Conservation (phyloP, 192 early-diverging fungal species). For the Jimgerdemannia lactiflua region DNA sequence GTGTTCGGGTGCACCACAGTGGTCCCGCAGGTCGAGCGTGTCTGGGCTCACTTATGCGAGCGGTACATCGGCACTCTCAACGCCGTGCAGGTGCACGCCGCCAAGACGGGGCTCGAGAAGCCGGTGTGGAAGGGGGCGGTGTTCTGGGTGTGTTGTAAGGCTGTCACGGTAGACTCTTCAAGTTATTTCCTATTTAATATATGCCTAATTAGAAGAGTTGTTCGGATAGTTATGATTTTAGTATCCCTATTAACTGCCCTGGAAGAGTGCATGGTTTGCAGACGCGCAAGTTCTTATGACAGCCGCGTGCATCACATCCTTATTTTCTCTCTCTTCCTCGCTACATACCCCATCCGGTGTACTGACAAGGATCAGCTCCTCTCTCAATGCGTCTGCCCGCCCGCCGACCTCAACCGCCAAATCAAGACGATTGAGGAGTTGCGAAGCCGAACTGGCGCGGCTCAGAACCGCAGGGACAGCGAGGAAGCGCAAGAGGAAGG, state of each 20-base stretch:
- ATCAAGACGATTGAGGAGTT: neutral
- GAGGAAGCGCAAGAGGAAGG: neutral
- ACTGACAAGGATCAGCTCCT: no score
- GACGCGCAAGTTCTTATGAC: no score
- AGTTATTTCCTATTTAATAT: no score
- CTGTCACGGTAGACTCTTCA: constrained; percentile 19
- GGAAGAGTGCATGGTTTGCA: no score
- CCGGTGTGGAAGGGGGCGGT: constrained; percentile 28
- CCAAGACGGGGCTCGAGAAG: constrained; percentile 11
- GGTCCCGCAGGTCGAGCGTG: no score
- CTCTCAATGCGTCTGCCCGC: neutral
- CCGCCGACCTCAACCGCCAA: neutral
- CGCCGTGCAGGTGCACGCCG: constrained; percentile 9
- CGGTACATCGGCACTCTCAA: constrained; percentile 13
- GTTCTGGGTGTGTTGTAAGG: constrained; percentile 27
- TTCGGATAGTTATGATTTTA: no score
- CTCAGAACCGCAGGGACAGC: neutral
- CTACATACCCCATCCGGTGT: no score
- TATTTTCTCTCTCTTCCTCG: no score
- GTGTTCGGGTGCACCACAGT: no score
- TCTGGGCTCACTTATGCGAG: neutral
- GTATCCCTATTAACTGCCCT: no score
- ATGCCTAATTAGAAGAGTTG: no score
- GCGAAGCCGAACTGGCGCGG: neutral
- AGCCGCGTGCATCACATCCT: no score